Base-by-base conservation (phyloP, 1,284 basidiomycete genomes). In the Pulchroboletus neoregius region DNA sequence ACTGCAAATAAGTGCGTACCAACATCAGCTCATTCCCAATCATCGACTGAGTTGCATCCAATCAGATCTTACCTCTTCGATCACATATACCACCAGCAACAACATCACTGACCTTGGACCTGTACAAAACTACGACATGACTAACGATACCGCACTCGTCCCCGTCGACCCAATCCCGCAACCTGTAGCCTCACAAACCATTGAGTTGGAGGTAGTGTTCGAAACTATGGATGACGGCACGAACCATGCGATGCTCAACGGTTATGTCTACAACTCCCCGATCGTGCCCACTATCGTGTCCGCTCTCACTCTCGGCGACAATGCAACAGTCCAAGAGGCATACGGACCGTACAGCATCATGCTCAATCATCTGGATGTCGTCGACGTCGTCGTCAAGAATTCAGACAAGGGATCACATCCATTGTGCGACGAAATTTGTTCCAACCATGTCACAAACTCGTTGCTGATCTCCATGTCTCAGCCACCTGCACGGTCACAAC, bases 301-400 rank as follows among this genome's bases (percentile, higher is more conserved):
- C n/a, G 78, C 72, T 47, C 68, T 92, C 51, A 85, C 79, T 16
- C 81, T 95, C 58, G 91, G 88, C 8, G 55, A 69, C 18, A 87
- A 92, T 63, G 84, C 91, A 6, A 80, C 78, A n/a, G 68, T 71
- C 16, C 66, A 69, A 27, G 63, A 61, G n/a, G 83, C 90, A 9
- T 97, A 96, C 66, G 93, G 94, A 10, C 80, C 87, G 7, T 76
- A 78, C 58, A 83, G 81, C 54, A 82, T 87, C 58, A 73, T 94
- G 7, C 64, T 94, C 26, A 71, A 90, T 28, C 81, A 91, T 59
- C 70, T 82, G 34, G 80, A 90, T 9, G 84, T 88, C 4, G 70
- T 97, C 39, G 84, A 96, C 65, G 73, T 97, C 44, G 79, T 86
- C 1, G 69, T 96, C 39, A 82, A 84, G 65, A 96, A 95, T 66